Conservation (phyloP, 2,329 filamentous ascomycete species). For the Alternaria angustiovoidea region DNA sequence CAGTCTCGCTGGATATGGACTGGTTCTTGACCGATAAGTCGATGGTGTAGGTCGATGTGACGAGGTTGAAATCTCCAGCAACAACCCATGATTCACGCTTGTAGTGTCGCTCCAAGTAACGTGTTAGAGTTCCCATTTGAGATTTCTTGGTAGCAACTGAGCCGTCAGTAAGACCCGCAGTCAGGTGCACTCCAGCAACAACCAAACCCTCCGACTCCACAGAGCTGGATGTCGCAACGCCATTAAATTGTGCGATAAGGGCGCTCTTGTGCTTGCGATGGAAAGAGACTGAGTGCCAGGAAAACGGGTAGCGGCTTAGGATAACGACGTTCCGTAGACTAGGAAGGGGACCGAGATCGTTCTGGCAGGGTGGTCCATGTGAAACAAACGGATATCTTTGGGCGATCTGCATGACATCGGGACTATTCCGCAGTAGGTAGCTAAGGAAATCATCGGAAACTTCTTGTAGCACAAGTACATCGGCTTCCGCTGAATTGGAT, state of each 20-base stretch:
- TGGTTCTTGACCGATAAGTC: conserved; percentile 61
- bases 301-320: conserved; percentile 64
- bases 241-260: conserved; percentile 57
- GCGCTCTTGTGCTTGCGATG: conserved; percentile 66
- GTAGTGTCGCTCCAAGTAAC: conserved; percentile 56
- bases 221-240: conserved; percentile 39
- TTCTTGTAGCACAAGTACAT: conserved; percentile 64
- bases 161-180: conserved; percentile 66
- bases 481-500: conserved; percentile 43
- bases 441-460: conserved; percentile 70
- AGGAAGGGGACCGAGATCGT: conserved; percentile 63
- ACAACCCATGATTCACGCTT: conserved; percentile 62
- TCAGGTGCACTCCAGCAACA: conserved; percentile 68
- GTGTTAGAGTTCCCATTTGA: conserved; percentile 63
- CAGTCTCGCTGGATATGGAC: conserved; percentile 62
- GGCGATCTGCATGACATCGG: conserved; percentile 58
- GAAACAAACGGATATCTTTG: conserved; percentile 64
- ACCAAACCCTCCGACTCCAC: conserved; percentile 50
- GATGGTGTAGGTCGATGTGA: conserved; percentile 66
- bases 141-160: conserved; percentile 65
- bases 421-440: conserved; percentile 58
- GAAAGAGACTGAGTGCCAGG: conserved; percentile 65
- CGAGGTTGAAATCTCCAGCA: conserved; percentile 71
- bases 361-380: conserved; percentile 64
- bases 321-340: conserved; percentile 69